phyloP scores from a whole-genome alignment of 2,329 filamentous ascomycete species.

The Cladophialophora carrionii region DNA sequence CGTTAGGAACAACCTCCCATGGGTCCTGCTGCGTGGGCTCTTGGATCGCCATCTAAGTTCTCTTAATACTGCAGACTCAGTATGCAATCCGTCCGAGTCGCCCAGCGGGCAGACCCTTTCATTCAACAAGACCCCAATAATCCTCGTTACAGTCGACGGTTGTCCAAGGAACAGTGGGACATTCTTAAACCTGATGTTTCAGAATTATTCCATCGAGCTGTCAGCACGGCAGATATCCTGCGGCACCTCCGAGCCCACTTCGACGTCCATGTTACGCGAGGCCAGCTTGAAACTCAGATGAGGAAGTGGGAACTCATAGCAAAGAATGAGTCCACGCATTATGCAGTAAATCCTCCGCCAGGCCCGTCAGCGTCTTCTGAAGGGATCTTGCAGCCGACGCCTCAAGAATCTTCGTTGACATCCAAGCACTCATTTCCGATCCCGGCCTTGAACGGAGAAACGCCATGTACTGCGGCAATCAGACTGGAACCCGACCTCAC shows the following conservation, averaged over 20 bases:
- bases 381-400: neutral
- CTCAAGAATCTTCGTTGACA: neutral
- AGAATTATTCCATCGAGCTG: conserved; percentile 12
- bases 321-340: neutral
- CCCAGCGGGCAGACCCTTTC: conserved; percentile 6
- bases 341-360: neutral
- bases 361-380: neutral
- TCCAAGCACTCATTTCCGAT: neutral
- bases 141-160: conserved; percentile 25
- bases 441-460: neutral
- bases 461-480: neutral
- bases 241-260: neutral
- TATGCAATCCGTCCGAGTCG: neutral
- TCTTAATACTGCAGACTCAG: neutral
- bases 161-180: conserved; percentile 27
- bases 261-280: neutral
- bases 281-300: conserved; percentile 15
- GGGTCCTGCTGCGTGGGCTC: neutral
- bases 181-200: conserved; percentile 13
- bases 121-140: conserved; percentile 21
- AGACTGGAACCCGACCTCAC: neutral
- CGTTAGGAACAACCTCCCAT: neutral
- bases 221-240: conserved; percentile 17
- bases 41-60: neutral
- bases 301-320: conserved; percentile 5